Base-by-base conservation (phyloP, 768 basidiomycete species). In the Nidula microcarpa region DNA sequence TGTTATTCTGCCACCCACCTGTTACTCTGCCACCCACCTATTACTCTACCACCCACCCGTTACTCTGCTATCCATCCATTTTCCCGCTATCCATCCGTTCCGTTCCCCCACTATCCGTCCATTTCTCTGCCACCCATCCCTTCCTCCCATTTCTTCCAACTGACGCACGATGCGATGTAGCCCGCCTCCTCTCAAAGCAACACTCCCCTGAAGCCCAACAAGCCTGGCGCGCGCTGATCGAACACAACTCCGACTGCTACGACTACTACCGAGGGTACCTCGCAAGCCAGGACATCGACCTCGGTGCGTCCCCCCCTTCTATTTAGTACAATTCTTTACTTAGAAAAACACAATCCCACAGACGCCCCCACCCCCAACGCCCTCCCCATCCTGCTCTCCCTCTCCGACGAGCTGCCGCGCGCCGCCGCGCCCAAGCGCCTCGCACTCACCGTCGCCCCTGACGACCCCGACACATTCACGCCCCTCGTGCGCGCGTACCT, bases 231-330 rank as follows among this genome's bases (percentile, higher is more conserved):
- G 75, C 79, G 0, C 73, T 99, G 30, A 80, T 99, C 41, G 86
- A 92, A 50, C 84, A 86, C 64, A 98, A 97, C 65, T 75, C 91
- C 2, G 95, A 98, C 54, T 83, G 78, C 61, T 80, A 85, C 59
- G 84, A 84, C 50, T 92, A 94, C 67, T 97, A 94, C 72, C 70
- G 71, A 33, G 87, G 85, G 6, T 91, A 84, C 62, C 74, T 98
- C 17, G 63, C 72, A 2, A 23, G 23, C 23, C 23, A 23, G 23
- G 23, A 23, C 23, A 23, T 23, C 4, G 23, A 23, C 23, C 23
- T 23, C 23, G 23, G 23, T 23, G 23, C 23, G n/a, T n/a, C n/a
- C n/a, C n/a, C n/a, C n/a, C n/a, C n/a, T n/a, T n/a, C n/a, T n/a
- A n/a, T n/a, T n/a, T n/a, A n/a, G n/a, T n/a, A n/a, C n/a, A n/a